Percentiles rank a stretch among this genome's conserved stretches.
phyloP scores from a whole-genome alignment of 1,284 basidiomycete genomes.

The Waitea zeae region DNA sequence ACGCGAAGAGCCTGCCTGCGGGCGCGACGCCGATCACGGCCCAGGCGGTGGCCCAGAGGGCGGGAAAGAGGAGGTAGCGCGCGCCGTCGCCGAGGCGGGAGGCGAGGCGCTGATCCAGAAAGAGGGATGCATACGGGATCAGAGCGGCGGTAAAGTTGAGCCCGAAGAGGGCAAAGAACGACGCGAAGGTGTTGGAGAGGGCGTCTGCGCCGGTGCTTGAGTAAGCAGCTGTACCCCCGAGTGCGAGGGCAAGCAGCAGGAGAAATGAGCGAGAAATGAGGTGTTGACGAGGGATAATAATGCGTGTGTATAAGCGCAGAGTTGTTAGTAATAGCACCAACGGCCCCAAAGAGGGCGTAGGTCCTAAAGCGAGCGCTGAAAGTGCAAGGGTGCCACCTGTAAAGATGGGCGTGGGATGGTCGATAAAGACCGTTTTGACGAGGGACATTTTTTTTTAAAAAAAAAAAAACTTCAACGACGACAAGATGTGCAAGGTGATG shows the following conservation, averaged over 20 bases:
- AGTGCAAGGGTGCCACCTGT: conserved; percentile 17
- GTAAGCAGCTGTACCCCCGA: conserved; percentile 28
- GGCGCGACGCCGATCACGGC: conserved; percentile 33
- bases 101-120: conserved; percentile 18
- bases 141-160: conserved; percentile 25
- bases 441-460: too few species aligned
- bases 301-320: conserved; percentile 30
- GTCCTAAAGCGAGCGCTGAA: conserved; percentile 26
- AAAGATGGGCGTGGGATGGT: conserved; percentile 20
- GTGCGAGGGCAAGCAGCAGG: conserved; percentile 24
- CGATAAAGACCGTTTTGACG: conserved; percentile 13
- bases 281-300: conserved; percentile 20
- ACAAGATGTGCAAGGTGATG: not conserved
- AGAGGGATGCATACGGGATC: conserved; percentile 22
- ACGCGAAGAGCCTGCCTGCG: conserved; percentile 49
- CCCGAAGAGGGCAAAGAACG: conserved; percentile 24
- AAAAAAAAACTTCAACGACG: too few species aligned
- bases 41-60: conserved; percentile 50
- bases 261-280: conserved; percentile 14
- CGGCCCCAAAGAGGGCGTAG: conserved; percentile 32
- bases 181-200: conserved; percentile 30
- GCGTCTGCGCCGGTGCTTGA: conserved; percentile 32
- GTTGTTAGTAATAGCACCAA: conserved; percentile 26
- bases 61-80: conserved; percentile 41
- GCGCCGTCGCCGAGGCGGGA: conserved; percentile 20